Percentiles rank a stretch among this genome's conserved stretches.
Evolutionary conservation across 371 early-diverging fungal species (phyloP).

Genomic region (Mortierella sp.): DNA sequence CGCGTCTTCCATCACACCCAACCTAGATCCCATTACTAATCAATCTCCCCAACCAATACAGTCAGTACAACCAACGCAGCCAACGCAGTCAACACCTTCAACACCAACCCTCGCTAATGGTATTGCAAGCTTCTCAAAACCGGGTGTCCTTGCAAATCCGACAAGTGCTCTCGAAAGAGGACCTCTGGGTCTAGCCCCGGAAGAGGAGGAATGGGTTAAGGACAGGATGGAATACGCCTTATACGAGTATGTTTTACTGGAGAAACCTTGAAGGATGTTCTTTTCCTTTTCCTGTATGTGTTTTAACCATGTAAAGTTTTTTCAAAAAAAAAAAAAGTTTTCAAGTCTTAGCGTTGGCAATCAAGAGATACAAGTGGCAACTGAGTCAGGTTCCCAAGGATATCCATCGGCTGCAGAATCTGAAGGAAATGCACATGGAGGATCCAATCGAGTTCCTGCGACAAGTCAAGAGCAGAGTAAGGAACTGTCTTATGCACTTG

Average conservation of each 20-base stretch:
- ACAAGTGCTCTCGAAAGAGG: constrained; percentile 39
- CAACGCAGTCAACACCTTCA: neutral
- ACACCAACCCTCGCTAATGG: neutral
- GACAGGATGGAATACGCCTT: constrained; percentile 52
- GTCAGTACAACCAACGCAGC: neutral
- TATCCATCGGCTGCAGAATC: constrained; percentile 52
- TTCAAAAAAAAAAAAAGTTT: no score
- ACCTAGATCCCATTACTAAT: neutral
- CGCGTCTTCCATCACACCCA: neutral
- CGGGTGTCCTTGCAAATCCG: neutral
- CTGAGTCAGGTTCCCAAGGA: constrained; percentile 60
- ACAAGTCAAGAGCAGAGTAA: constrained; percentile 60
- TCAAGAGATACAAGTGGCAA: constrained; percentile 57
- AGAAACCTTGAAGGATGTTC: no score
- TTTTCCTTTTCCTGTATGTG: no score
- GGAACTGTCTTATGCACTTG: neutral
- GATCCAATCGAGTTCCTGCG: constrained; percentile 64
- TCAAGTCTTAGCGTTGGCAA: constrained; percentile 38
- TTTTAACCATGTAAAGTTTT: no score
- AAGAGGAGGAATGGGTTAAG: constrained; percentile 50
- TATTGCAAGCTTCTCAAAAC: neutral
- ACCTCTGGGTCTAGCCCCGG: constrained; percentile 34
- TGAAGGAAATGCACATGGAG: constrained; percentile 61
- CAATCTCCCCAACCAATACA: neutral
- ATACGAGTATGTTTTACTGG: constrained; percentile 52